Evolutionary conservation across 805 yeast species (phyloP).

Genomic region (Wickerhamiella hasegawae): DNA sequence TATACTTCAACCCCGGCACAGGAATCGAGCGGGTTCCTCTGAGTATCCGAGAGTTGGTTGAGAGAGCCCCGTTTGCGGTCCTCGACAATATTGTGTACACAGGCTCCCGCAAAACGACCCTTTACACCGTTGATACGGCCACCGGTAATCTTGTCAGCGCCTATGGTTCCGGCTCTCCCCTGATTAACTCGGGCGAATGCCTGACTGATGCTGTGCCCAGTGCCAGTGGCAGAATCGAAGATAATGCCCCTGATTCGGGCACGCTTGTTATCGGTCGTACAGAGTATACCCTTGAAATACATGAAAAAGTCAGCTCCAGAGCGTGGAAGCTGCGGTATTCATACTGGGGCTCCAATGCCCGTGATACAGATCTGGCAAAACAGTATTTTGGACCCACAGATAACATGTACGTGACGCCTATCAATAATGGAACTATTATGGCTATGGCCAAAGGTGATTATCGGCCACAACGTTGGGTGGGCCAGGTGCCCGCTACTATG

Average conservation of each 20-base stretch:
- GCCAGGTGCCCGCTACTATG: slow-evolving; percentile 53
- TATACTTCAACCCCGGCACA: slow-evolving; percentile 53
- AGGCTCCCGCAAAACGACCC: slow-evolving; percentile 61
- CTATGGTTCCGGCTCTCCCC: slow-evolving; percentile 38
- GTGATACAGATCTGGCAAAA: slow-evolving; percentile 41
- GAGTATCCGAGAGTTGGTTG: slow-evolving; percentile 57
- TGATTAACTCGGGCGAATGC: slow-evolving; percentile 5
- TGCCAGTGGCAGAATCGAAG: not conserved
- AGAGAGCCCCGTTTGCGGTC: slow-evolving; percentile 73
- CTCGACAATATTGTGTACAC: slow-evolving; percentile 71
- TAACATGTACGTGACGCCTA: slow-evolving; percentile 65
- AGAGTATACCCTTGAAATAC: slow-evolving; percentile 35
- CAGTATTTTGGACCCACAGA: slow-evolving; percentile 39
- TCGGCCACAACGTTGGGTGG: slow-evolving; percentile 62
- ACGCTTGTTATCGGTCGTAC: slow-evolving; percentile 20
- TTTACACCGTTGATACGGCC: slow-evolving; percentile 54
- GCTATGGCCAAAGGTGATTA: slow-evolving; percentile 46
- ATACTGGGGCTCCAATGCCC: slow-evolving; percentile 82
- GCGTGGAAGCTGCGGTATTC: slow-evolving; percentile 79
- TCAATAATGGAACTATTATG: slow-evolving; percentile 61
- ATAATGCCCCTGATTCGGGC: slow-evolving; percentile 1
- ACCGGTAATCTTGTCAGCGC: slow-evolving; percentile 61
- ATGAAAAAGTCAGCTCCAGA: slow-evolving; percentile 42
- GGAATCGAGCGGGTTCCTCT: slow-evolving; percentile 78
- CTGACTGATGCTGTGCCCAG: not conserved